Conservation (phyloP, 495 filamentous ascomycete genomes). For the Mytilinidion resinicola region DNA sequence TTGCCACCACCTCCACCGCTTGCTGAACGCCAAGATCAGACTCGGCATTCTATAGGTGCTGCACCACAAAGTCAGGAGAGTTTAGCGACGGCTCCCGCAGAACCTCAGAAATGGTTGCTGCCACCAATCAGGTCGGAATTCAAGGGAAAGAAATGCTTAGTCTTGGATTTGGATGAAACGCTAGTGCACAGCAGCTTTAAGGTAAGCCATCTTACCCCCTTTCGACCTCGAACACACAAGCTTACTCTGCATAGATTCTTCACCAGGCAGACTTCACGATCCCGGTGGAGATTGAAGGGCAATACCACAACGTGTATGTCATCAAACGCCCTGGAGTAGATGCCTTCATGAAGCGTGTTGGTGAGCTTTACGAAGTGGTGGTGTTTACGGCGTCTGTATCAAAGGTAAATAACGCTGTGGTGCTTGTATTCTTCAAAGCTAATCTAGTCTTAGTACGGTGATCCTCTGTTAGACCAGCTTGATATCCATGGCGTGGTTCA, state of each 20-base stretch:
- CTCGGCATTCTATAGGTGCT: constrained; percentile 23
- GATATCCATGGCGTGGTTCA: constrained; percentile 97
- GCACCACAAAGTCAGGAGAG: constrained; percentile 33
- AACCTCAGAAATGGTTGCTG: constrained; percentile 65
- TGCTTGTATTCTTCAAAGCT: neutral
- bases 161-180: constrained; percentile 96
- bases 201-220: constrained; percentile 44
- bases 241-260: constrained; percentile 61
- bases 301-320: constrained; percentile 98
- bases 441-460: constrained; percentile 65
- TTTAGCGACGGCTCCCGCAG: constrained; percentile 21
- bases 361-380: constrained; percentile 96
- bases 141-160: constrained; percentile 84
- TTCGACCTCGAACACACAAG: constrained; percentile 10
- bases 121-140: constrained; percentile 71
- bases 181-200: constrained; percentile 99
- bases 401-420: constrained; percentile 57
- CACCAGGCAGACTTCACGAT: constrained; percentile 99
- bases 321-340: constrained; percentile 98
- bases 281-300: constrained; percentile 97
- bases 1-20: constrained; percentile 58
- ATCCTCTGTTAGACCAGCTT: constrained; percentile 91
- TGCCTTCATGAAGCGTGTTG: constrained; percentile 97
- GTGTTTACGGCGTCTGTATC: constrained; percentile 98
- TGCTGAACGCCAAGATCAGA: constrained; percentile 39